phyloP scores from a whole-genome alignment of 2,329 filamentous ascomycete species.

The Arthrobotrys iridis region DNA sequence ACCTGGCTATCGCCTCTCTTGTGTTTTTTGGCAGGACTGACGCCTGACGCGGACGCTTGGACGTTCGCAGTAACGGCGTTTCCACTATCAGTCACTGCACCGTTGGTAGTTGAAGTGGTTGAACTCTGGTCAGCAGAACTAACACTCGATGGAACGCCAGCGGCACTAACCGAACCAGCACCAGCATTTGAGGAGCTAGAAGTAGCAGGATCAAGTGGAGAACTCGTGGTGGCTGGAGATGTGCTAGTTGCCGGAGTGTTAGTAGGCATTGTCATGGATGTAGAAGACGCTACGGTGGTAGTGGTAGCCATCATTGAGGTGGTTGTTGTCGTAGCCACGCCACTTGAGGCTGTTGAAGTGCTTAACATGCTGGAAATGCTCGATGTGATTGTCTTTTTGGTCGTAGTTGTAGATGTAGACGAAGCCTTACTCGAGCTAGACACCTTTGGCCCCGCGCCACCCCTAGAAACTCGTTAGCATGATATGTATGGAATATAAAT shows the following conservation, averaged over 20 bases:
- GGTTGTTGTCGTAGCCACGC: not conserved
- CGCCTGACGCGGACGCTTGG: constrained; percentile 2
- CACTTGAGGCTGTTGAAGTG: not conserved
- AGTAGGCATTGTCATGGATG: not conserved
- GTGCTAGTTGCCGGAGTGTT: not conserved
- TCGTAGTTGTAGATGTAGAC: constrained; percentile 6
- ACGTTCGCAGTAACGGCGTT: not conserved
- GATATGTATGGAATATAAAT: not conserved
- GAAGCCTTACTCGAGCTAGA: constrained; percentile 21
- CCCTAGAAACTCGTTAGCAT: constrained; percentile 16
- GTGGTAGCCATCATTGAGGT: not conserved
- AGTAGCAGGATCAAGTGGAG: not conserved
- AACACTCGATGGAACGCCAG: not conserved
- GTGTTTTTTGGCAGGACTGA: constrained; percentile 25
- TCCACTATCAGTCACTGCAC: not conserved
- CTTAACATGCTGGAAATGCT: not conserved
- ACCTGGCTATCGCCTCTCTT: not conserved
- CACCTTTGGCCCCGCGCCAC: constrained; percentile 25
- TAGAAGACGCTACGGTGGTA: not conserved
- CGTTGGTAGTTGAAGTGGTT: not conserved
- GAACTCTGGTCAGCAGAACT: constrained; percentile 7
- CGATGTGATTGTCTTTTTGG: not conserved
- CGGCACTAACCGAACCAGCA: not conserved
- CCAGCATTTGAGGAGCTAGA: not conserved
- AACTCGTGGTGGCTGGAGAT: constrained; percentile 13